A percentile compares a stretch with the other conserved stretches of the same genome.
Conservation (phyloP, 306 rosid genomes). For the Trichosanthes cucumerina region DNA sequence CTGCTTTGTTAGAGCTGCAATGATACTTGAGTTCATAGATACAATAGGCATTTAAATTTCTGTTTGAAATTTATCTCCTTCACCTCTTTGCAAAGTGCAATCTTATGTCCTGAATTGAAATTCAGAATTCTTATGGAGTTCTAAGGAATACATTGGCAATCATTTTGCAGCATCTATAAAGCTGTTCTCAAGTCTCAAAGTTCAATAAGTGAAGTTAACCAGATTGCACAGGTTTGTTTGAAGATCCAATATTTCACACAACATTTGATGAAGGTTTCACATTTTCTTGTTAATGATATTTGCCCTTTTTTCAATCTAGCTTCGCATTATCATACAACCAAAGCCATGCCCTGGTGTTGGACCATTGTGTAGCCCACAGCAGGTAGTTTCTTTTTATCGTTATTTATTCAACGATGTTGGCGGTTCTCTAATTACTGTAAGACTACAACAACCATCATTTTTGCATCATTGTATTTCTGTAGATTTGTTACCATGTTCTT, state of each 20-base stretch:
- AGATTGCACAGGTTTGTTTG: slow-evolving; percentile 82
- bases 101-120: neutral
- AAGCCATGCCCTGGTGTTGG: slow-evolving; percentile 68
- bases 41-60: neutral
- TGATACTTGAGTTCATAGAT: neutral
- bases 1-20: neutral
- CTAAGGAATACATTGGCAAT: slow-evolving; percentile 8
- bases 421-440: slow-evolving; percentile 4
- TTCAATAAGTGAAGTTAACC: slow-evolving; percentile 77
- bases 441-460: slow-evolving; percentile 5
- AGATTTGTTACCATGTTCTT: slow-evolving; percentile 95
- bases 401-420: slow-evolving; percentile 8
- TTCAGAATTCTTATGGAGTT: slow-evolving; percentile 6
- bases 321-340: slow-evolving; percentile 84
- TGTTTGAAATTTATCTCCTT: slow-evolving; percentile 4
- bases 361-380: slow-evolving; percentile 81
- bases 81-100: neutral
- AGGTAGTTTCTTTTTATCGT: slow-evolving; percentile 38
- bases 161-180: slow-evolving; percentile 62
- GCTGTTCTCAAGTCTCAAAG: slow-evolving; percentile 72
- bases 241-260: slow-evolving; percentile 14
- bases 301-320: slow-evolving; percentile 41
- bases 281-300: slow-evolving; percentile 20
- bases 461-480: slow-evolving; percentile 29
- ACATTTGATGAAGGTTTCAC: slow-evolving; percentile 12